Conservation (phyloP, 2,329 filamentous ascomycete species). For the Trichoderma sp. region DNA sequence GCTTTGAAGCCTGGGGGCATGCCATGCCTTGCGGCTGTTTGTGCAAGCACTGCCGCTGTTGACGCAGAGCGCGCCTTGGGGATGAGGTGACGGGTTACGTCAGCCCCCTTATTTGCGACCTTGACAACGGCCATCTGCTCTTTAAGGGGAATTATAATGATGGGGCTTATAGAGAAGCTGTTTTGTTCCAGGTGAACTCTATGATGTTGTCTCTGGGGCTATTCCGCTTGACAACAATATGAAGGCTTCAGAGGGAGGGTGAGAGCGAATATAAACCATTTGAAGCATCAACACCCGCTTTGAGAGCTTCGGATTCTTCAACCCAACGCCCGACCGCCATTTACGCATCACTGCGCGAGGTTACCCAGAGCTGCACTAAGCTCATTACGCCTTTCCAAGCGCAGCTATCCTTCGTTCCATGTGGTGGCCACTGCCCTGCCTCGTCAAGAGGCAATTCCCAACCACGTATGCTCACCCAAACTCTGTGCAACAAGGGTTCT, state of each 20-base stretch:
- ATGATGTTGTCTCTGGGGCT: background rate
- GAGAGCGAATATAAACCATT: background rate
- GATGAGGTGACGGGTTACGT: background rate
- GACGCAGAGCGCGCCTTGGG: constrained; percentile 2
- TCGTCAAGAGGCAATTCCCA: background rate
- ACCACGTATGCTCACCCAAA: background rate
- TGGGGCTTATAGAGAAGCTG: background rate
- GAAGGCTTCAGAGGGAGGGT: background rate
- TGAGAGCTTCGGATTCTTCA: background rate
- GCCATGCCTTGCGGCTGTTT: constrained; percentile 2
- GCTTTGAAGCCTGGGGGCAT: constrained; percentile 34
- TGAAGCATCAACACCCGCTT: background rate
- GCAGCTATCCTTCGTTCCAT: background rate
- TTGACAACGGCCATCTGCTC: background rate
- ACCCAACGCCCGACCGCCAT: background rate
- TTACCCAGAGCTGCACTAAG: background rate
- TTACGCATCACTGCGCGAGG: background rate
- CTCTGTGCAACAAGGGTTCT: background rate
- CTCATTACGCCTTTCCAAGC: background rate
- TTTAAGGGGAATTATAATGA: background rate
- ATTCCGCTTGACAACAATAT: background rate
- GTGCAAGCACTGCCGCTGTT: background rate
- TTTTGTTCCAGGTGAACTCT: background rate
- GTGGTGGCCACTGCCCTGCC: background rate
- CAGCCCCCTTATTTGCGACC: background rate